Conservation (phyloP, 2,329 filamentous ascomycete species). For the Fusarium nurragi region DNA sequence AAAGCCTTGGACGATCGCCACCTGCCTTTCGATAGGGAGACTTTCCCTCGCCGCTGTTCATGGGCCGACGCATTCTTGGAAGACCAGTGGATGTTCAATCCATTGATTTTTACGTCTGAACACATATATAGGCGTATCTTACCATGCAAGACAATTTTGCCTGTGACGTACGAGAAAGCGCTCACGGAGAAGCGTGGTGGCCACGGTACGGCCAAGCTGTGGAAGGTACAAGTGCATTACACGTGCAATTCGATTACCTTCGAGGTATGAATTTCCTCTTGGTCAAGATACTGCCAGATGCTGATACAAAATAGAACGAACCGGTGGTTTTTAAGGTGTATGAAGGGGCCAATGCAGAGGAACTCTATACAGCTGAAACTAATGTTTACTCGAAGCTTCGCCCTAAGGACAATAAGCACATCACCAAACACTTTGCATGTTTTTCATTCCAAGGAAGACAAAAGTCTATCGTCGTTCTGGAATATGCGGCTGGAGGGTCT, state of each 20-base stretch:
- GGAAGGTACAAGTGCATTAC: neutral
- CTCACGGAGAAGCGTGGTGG: neutral
- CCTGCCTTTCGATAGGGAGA: neutral
- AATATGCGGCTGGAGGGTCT: conserved; percentile 8
- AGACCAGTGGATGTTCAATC: conserved; percentile 24
- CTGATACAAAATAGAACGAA: neutral
- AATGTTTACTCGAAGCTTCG: neutral
- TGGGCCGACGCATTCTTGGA: neutral
- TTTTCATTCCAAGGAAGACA: conserved; percentile 4
- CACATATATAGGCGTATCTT: neutral
- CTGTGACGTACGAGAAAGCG: neutral
- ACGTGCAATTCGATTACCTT: neutral
- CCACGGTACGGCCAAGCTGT: neutral
- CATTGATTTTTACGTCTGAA: neutral
- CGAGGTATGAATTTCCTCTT: neutral
- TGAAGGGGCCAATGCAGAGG: neutral
- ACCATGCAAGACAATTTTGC: neutral
- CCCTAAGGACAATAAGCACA: neutral
- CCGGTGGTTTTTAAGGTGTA: conserved; percentile 26
- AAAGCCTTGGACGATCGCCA: neutral
- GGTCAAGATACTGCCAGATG: neutral
- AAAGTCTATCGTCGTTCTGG: neutral
- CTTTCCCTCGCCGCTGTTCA: neutral
- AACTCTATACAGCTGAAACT: neutral
- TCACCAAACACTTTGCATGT: neutral